Evolutionary conservation across 108 stramenopile species (phyloP), one percentile per base, ranked within the genome.

Genomic region (Discostella pseudostelligera): DNA sequence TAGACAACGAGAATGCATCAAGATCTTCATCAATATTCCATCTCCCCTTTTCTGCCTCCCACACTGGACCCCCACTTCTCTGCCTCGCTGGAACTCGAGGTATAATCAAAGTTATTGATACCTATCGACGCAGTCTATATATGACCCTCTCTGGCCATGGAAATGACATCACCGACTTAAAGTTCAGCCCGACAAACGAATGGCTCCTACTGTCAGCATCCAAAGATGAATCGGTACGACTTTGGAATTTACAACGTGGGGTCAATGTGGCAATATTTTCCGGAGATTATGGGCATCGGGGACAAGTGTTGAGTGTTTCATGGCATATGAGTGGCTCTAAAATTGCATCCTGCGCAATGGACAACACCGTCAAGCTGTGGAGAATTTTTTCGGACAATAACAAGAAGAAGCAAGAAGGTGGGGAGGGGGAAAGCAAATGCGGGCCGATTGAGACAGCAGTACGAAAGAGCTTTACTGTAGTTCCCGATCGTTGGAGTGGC

Each of bases 181-280:
- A 80, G 67, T 71, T 70, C 61, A 70, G 74, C 56, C 87, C 90
- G 0, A 65, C 67, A 2, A 75, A 91, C 53, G 84, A 85, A 56
- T 71, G 61, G 58, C 59, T 93, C 0, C 45, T 93, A 21, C 54
- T 89, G 8, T 81, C 84, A 35, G 85, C 90, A n/a, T 90, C 89
- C 19, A 81, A 89, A 42, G 88, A 94, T 54, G 86, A 90, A 53
- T 81, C 75, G 17, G 50, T 93, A 9, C 79, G 94, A 8, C 56
- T 97, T 26, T 97, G 96, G 96, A 94, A 95, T 72, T 24, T 94
- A 13, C 63, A 66, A 28, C 65, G 73, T 17, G 73, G 77, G 19
- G 59, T 74, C 1, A 81, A 78, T 59, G 78, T 95, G 0, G 89
- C 91, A 8, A 78, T 97, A 11, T 93, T 96, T 65, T 80, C 83